These are phyloP conservation scores for Coffea humblotiana DNA, from an alignment of 305 asterid genomes.

Conservation along the genomic window DNA sequence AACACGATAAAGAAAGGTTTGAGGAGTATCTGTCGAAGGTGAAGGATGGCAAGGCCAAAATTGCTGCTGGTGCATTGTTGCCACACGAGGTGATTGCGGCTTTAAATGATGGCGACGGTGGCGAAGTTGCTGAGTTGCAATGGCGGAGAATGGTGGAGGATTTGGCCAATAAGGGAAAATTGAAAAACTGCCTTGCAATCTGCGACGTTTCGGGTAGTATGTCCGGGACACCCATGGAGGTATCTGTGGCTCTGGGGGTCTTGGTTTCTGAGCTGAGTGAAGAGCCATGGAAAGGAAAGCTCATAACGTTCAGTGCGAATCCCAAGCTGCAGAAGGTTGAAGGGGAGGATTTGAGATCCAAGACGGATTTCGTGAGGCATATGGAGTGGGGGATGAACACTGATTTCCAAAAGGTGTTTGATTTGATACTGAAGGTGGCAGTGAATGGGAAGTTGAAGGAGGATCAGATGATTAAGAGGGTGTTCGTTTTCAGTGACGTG, in stretches of 20 bases:
- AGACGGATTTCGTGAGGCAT: slow-evolving; percentile 12
- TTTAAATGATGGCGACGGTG: slow-evolving; percentile 12
- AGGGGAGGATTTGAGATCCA: slow-evolving; percentile 17
- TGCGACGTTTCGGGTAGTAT: slow-evolving; percentile 33
- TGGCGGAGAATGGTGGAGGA: slow-evolving; percentile 34
- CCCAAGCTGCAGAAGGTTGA: slow-evolving; percentile 23
- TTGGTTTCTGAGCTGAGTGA: slow-evolving; percentile 33
- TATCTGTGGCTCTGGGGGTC: slow-evolving; percentile 29
- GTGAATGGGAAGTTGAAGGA: slow-evolving; percentile 24
- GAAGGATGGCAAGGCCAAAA: slow-evolving; percentile 26
- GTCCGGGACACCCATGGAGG: slow-evolving; percentile 30
- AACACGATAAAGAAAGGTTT: slow-evolving; percentile 31
- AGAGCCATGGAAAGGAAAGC: slow-evolving; percentile 35
- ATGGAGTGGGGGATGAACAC: slow-evolving; percentile 27
- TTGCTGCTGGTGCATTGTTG: slow-evolving; percentile 32
- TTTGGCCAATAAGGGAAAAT: slow-evolving; percentile 21
- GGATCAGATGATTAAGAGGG: slow-evolving; percentile 25
- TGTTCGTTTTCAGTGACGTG: slow-evolving; percentile 37
- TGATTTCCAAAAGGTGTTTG: slow-evolving; percentile 33
- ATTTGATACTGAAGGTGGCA: slow-evolving; percentile 29
- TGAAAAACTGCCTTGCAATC: slow-evolving; percentile 29
- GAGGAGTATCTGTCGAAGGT: slow-evolving; percentile 28
- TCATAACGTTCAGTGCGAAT: slow-evolving; percentile 28
- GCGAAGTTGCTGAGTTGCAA: slow-evolving; percentile 31
- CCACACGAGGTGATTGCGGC: slow-evolving; percentile 30